These are phyloP conservation scores for Trypanosoma platydactyli DNA, from an alignment of 208 protist species.

Conservation along the genomic window DNA sequence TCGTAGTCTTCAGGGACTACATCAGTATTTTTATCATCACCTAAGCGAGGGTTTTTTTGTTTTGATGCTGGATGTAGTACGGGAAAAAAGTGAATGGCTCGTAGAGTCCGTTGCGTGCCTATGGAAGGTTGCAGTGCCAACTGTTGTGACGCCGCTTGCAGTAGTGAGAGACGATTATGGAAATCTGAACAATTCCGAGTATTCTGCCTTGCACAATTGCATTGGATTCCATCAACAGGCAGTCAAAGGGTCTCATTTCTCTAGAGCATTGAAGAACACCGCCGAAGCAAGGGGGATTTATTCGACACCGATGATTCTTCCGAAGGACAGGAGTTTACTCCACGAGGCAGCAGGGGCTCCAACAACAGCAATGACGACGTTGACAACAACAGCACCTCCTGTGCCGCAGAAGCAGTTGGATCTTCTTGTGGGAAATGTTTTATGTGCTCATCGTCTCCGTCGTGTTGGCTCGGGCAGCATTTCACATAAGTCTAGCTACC, in stretches of 20 bases:
- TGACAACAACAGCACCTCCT: background rate
- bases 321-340: background rate
- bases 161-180: background rate
- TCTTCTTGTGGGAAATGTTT: background rate
- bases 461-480: background rate
- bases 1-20: background rate
- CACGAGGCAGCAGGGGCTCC: no score
- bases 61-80: background rate
- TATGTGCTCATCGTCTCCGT: slow-evolving; percentile 5
- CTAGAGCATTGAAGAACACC: background rate
- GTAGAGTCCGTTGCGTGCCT: background rate
- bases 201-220: background rate
- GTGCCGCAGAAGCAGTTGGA: background rate
- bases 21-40: no score
- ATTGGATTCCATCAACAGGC: background rate
- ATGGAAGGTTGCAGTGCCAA: background rate
- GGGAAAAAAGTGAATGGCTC: slow-evolving; percentile 6
- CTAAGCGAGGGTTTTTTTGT: background rate
- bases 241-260: background rate
- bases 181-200: background rate
- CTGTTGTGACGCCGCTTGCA: background rate
- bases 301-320: background rate
- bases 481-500: background rate
- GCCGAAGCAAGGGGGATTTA: background rate
- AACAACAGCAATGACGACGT: background rate